Percentiles rank a stretch among this genome's conserved stretches.
phyloP scores from a whole-genome alignment of 2,329 filamentous ascomycete species.

The Didymella pomorum region DNA sequence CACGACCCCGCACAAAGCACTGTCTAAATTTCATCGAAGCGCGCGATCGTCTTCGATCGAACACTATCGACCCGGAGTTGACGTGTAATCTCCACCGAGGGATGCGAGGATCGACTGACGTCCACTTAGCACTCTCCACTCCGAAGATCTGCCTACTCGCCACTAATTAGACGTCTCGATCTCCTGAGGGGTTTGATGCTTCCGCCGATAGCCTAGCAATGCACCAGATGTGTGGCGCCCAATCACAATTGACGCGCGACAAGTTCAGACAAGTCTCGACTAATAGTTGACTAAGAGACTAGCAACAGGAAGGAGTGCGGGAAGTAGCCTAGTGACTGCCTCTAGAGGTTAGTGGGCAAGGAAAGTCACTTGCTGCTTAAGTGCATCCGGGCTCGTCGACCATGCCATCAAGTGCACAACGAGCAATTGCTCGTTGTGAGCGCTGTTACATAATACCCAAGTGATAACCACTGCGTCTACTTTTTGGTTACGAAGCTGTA shows the following conservation, averaged over 20 bases:
- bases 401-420: not conserved
- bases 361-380: not conserved
- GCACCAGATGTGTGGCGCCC: not conserved
- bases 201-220: not conserved
- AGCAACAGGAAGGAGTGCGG: not conserved
- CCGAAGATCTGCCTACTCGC: not conserved
- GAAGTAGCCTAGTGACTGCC: not conserved
- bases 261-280: not conserved
- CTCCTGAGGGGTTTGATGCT: not conserved
- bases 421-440: not conserved
- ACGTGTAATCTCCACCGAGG: not conserved
- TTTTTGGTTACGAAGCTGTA: not conserved
- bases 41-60: not conserved
- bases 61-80: not conserved
- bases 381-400: not conserved
- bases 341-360: not conserved
- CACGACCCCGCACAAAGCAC: not conserved
- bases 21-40: not conserved
- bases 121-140: not conserved
- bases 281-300: not conserved
- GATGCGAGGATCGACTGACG: not conserved
- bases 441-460: not conserved
- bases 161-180: not conserved
- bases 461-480: too few relatives aligned
- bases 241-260: not conserved